A percentile compares a stretch with the other conserved stretches of the same genome.
Evolutionary conservation across 2,329 filamentous ascomycete species (phyloP).

Genomic region (Botryotinia globosa): DNA sequence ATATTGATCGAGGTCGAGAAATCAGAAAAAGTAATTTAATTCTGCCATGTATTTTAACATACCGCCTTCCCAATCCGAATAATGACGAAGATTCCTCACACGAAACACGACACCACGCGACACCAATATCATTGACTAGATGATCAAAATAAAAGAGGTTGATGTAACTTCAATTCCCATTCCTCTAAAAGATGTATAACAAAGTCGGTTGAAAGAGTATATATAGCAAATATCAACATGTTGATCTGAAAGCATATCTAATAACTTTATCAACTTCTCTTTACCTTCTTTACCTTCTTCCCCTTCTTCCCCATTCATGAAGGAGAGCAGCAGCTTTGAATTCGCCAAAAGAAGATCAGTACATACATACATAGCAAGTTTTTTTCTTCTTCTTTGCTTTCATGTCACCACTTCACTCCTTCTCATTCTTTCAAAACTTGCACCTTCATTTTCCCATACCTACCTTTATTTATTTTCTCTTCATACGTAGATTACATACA

Average conservation of each 20-base stretch:
- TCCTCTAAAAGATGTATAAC: background rate
- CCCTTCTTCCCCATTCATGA: background rate
- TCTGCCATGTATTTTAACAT: background rate
- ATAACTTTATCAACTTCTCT: background rate
- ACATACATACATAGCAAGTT: too few relatives aligned
- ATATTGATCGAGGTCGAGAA: background rate
- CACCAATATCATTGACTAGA: background rate
- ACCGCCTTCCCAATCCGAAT: background rate
- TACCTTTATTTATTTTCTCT: background rate
- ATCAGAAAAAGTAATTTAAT: slow-evolving; percentile 9
- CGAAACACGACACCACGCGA: slow-evolving; percentile 13
- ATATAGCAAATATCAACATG: background rate
- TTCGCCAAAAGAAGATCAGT: background rate
- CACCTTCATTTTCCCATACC: background rate
- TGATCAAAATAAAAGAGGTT: background rate
- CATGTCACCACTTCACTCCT: slow-evolving; percentile 1
- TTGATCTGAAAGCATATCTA: background rate
- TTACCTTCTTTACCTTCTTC: background rate
- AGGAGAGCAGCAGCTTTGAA: background rate
- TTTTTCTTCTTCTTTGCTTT: slow-evolving; percentile 5
- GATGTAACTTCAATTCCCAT: background rate
- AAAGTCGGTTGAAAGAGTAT: background rate
- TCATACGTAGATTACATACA: background rate
- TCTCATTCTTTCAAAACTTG: slow-evolving; percentile 2
- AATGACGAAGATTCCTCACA: background rate